A percentile compares a stretch with the other conserved stretches of the same genome.
Conservation (phyloP, 2,329 filamentous ascomycete species). For the Epichloe gansuensis region DNA sequence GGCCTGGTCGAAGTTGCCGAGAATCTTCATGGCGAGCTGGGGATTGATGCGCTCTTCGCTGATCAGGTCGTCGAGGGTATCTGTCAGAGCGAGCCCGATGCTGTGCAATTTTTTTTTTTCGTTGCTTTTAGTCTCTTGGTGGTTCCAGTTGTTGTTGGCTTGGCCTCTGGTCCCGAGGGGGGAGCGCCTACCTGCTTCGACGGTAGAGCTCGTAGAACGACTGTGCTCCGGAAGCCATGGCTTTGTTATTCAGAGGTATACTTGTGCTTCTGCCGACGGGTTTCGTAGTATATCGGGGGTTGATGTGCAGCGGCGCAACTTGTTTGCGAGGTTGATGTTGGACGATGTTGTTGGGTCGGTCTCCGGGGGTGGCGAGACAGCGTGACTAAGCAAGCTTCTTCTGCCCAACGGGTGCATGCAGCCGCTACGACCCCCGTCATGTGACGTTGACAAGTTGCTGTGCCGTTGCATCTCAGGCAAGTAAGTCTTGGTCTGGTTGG, state of each 20-base stretch:
- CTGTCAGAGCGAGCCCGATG: slow-evolving; percentile 84
- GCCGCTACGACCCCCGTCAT: slow-evolving; percentile 16
- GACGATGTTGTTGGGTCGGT: not conserved
- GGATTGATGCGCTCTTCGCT: slow-evolving; percentile 91
- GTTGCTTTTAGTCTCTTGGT: not conserved
- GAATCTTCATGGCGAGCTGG: slow-evolving; percentile 96
- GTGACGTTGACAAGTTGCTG: slow-evolving; percentile 20
- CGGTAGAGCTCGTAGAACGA: slow-evolving; percentile 92
- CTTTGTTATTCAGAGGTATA: slow-evolving; percentile 1
- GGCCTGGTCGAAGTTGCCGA: slow-evolving; percentile 87
- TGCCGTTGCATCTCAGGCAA: not conserved
- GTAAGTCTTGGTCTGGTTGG: too few relatives aligned
- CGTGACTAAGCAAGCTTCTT: not conserved
- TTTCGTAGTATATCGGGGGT: not conserved
- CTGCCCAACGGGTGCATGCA: not conserved
- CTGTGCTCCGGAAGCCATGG: slow-evolving; percentile 39
- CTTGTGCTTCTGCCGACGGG: not conserved
- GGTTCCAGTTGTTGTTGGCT: not conserved
- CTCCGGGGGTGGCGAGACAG: not conserved
- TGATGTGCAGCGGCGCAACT: not conserved
- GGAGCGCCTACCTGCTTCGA: slow-evolving; percentile 69
- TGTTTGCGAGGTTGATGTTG: slow-evolving; percentile 1
- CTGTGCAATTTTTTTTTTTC: slow-evolving; percentile 33
- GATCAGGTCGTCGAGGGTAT: slow-evolving; percentile 95
- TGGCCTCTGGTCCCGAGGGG: not conserved